These are phyloP conservation scores for Scedosporium apiospermum DNA, from an alignment of 2,329 filamentous ascomycete species.

Conservation along the genomic window DNA sequence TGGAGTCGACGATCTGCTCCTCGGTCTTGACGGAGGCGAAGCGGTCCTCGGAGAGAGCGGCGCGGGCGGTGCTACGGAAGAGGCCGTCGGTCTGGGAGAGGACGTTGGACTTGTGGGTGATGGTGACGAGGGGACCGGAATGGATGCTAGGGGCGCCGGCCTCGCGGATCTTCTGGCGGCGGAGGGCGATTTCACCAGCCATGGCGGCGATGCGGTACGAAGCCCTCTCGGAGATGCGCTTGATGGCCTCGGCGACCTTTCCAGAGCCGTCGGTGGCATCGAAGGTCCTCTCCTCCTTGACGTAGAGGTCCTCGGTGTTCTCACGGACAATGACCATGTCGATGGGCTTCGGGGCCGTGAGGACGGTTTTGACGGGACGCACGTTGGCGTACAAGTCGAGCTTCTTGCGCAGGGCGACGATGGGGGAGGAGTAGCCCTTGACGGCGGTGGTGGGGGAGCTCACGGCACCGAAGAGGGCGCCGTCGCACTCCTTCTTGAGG, in stretches of 20 bases:
- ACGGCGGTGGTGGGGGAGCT: constrained; percentile 79
- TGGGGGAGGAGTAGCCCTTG: constrained; percentile 91
- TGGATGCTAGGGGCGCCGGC: constrained; percentile 50
- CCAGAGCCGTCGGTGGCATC: constrained; percentile 57
- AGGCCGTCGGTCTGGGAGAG: constrained; percentile 93
- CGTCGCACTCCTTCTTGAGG: constrained; percentile 87
- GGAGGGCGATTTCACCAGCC: constrained; percentile 87
- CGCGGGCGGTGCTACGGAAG: constrained; percentile 73
- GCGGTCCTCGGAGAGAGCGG: constrained; percentile 55
- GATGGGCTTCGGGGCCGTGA: constrained; percentile 58
- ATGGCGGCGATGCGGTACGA: constrained; percentile 81
- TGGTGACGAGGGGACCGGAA: constrained; percentile 68
- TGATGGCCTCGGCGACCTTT: constrained; percentile 93
- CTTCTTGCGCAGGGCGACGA: constrained; percentile 91
- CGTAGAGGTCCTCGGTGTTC: constrained; percentile 97
- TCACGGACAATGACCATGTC: constrained; percentile 98
- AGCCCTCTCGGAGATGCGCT: constrained; percentile 85
- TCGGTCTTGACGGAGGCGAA: constrained; percentile 64
- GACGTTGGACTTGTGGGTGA: constrained; percentile 98
- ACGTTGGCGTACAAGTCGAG: constrained; percentile 97
- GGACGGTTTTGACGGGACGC: constrained; percentile 80
- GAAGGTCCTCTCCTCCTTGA: constrained; percentile 89
- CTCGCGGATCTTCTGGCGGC: constrained; percentile 71
- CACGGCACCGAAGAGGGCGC: constrained; percentile 92
- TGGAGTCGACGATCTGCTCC: constrained; percentile 97